phyloP scores from a whole-genome alignment of 2,329 filamentous ascomycete species.

The Ambrosiella beaveri region DNA sequence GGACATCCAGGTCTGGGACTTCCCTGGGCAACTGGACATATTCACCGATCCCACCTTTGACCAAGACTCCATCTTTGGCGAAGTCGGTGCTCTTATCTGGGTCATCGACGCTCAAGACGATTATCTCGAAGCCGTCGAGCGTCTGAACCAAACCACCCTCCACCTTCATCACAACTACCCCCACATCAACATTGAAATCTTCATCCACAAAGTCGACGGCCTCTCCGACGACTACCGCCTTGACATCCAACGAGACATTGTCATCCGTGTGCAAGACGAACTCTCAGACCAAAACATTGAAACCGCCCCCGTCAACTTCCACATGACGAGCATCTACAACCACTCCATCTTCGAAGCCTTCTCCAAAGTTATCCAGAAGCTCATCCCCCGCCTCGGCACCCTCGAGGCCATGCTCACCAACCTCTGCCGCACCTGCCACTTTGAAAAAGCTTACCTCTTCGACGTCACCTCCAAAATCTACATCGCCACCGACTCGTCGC shows the following conservation, averaged over 20 bases:
- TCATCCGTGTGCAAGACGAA: slow-evolving; percentile 90
- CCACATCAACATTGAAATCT: slow-evolving; percentile 91
- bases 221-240: slow-evolving; percentile 90
- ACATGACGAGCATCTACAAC: slow-evolving; percentile 95
- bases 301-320: slow-evolving; percentile 84
- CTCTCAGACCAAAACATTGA: slow-evolving; percentile 85
- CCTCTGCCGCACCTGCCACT: slow-evolving; percentile 79
- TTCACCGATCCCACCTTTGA: slow-evolving; percentile 82
- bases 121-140: slow-evolving; percentile 77
- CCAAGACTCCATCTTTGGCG: slow-evolving; percentile 82
- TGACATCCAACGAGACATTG: slow-evolving; percentile 91
- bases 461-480: slow-evolving; percentile 98
- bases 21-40: slow-evolving; percentile 79
- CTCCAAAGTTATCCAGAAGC: slow-evolving; percentile 93
- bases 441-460: slow-evolving; percentile 96
- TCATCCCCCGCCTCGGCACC: slow-evolving; percentile 82
- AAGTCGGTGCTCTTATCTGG: slow-evolving; percentile 90
- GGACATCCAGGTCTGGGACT: slow-evolving; percentile 98
- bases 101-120: slow-evolving; percentile 98
- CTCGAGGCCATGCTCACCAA: slow-evolving; percentile 90
- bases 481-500: slow-evolving; percentile 86
- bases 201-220: slow-evolving; percentile 98
- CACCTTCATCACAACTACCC: slow-evolving; percentile 72
- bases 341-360: slow-evolving; percentile 98
- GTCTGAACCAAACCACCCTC: slow-evolving; percentile 76